Percentiles rank a stretch among this genome's conserved stretches.
Evolutionary conservation across 495 filamentous ascomycete genomes (phyloP).

Genomic region (Penicillium dipodomyicola): DNA sequence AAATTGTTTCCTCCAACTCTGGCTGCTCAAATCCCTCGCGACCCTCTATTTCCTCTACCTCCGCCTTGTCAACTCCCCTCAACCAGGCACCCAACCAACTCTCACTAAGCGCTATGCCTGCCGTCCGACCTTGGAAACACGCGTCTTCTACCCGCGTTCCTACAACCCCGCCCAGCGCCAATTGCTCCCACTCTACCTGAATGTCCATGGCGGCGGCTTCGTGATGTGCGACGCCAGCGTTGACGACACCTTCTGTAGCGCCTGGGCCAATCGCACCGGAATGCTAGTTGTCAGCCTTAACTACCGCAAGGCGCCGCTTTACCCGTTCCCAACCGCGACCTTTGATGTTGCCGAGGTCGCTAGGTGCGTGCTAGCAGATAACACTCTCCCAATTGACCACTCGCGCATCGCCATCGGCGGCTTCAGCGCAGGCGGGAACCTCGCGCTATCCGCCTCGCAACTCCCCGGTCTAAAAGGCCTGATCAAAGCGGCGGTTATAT

Average conservation of each 20-base stretch:
- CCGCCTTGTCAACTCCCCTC: conserved; percentile 13
- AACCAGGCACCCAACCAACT: conserved; percentile 24
- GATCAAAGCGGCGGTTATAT: conserved; percentile 31
- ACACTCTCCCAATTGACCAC: conserved; percentile 32
- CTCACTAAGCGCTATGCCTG: conserved; percentile 32
- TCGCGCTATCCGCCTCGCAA: conserved; percentile 32
- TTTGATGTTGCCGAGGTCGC: conserved; percentile 28
- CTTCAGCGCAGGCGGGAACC: conserved; percentile 39
- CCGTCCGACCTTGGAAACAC: conserved; percentile 29
- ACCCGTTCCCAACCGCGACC: conserved; percentile 31
- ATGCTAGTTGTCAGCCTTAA: conserved; percentile 38
- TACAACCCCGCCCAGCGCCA: conserved; percentile 23
- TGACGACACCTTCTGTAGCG: conserved; percentile 34
- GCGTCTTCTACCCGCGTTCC: conserved; percentile 35
- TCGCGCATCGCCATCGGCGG: conserved; percentile 35
- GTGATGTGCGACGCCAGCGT: conserved; percentile 22
- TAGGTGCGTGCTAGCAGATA: conserved; percentile 42
- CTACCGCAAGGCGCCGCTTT: conserved; percentile 35
- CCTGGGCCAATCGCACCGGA: conserved; percentile 29
- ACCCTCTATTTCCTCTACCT: conserved; percentile 17
- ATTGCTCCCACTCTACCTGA: conserved; percentile 33
- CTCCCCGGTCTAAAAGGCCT: conserved; percentile 26
- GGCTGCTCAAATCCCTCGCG: conserved; percentile 22
- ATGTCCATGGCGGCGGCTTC: conserved; percentile 43
- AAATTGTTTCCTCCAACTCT: conserved; percentile 26